These are phyloP conservation scores for Flueggea neowawraea DNA, from an alignment of 441 rosid species.

Conservation along the genomic window DNA sequence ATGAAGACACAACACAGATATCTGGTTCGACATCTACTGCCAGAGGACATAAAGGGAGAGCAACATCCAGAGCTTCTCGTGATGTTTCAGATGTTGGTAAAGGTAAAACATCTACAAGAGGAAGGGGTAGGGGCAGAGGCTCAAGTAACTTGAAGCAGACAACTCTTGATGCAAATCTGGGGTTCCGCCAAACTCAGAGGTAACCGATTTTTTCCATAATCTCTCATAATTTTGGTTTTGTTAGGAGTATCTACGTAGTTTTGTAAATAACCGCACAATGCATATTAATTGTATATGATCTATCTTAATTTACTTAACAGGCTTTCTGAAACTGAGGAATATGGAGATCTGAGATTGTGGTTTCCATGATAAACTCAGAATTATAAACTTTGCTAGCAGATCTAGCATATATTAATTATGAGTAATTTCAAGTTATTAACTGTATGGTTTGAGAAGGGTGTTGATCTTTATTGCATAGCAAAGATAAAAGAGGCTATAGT, in stretches of 20 bases:
- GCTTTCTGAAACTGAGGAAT: too few species aligned
- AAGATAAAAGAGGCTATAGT: too few species aligned
- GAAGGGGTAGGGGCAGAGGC: constrained; percentile 76
- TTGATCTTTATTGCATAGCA: too few species aligned
- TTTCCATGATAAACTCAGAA: too few species aligned
- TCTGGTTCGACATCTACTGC: constrained; percentile 43
- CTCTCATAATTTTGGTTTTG: not conserved
- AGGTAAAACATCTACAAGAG: constrained; percentile 72
- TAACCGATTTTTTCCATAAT: constrained; percentile 9
- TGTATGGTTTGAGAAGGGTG: not conserved
- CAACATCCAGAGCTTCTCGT: constrained; percentile 41
- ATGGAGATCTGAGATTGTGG: too few species aligned
- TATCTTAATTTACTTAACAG: too few species aligned
- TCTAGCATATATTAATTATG: too few species aligned
- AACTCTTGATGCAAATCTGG: constrained; percentile 75
- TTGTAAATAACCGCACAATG: too few species aligned
- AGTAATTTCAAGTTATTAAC: too few species aligned
- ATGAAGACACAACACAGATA: constrained; percentile 65
- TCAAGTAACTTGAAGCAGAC: constrained; percentile 77
- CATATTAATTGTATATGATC: too few species aligned
- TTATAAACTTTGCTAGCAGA: too few species aligned
- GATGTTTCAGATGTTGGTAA: constrained; percentile 39
- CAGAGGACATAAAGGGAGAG: constrained; percentile 59
- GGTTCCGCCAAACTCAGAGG: constrained; percentile 83
- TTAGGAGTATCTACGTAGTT: not conserved